Evolutionary conservation across 2,329 filamentous ascomycete species (phyloP).

Genomic region (Fusarium sp.): DNA sequence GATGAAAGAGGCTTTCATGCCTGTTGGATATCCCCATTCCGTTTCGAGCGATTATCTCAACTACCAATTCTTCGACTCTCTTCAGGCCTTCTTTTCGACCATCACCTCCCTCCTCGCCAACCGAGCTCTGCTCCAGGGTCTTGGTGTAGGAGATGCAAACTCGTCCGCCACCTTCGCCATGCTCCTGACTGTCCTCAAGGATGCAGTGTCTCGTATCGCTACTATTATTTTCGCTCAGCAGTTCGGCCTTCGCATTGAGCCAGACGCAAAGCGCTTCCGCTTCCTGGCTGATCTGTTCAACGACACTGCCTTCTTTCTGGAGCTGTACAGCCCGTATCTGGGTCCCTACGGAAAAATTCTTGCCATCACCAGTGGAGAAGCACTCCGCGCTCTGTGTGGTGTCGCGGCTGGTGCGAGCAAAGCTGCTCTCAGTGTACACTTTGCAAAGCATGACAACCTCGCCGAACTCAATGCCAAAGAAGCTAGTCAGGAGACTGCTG

Average conservation of each 20-base stretch:
- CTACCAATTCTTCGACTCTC: constrained; percentile 78
- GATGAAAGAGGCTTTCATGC: constrained; percentile 74
- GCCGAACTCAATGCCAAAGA: constrained; percentile 96
- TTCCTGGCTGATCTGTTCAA: constrained; percentile 91
- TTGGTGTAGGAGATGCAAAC: constrained; percentile 86
- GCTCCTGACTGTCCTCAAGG: constrained; percentile 84
- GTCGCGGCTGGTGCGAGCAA: constrained; percentile 92
- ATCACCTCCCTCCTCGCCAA: constrained; percentile 85
- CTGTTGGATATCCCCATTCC: constrained; percentile 87
- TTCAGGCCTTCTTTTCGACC: constrained; percentile 87
- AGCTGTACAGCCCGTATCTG: constrained; percentile 82
- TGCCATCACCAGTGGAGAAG: constrained; percentile 64
- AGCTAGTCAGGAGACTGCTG: constrained; percentile 93
- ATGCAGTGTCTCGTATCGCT: constrained; percentile 82
- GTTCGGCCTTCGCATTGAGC: constrained; percentile 85
- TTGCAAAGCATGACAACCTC: constrained; percentile 87
- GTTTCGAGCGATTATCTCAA: constrained; percentile 87
- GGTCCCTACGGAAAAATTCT: constrained; percentile 65
- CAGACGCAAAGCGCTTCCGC: constrained; percentile 91
- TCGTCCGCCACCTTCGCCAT: constrained; percentile 85
- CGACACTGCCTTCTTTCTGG: constrained; percentile 86
- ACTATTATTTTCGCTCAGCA: constrained; percentile 89
- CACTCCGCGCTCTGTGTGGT: constrained; percentile 78
- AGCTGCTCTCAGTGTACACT: constrained; percentile 91
- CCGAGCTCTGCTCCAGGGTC: constrained; percentile 80